phyloP scores from a whole-genome alignment of 371 early-diverging fungal species.

The Encephalitozoon hellem region DNA sequence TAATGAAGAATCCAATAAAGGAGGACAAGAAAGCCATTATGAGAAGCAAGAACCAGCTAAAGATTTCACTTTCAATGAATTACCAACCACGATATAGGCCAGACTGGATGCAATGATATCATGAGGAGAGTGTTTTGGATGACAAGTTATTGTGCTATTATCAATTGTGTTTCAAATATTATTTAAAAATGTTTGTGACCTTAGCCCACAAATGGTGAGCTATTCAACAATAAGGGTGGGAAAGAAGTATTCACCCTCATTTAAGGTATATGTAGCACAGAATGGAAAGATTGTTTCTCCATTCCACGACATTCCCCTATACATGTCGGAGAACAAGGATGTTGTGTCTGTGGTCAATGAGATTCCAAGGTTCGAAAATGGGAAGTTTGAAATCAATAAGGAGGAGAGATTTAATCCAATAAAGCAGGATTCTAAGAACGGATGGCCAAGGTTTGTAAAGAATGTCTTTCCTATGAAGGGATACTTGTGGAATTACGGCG shows the following conservation, averaged over 20 bases:
- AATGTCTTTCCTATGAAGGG: slow-evolving; percentile 99
- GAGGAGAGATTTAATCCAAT: slow-evolving; percentile 74
- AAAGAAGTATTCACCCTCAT: slow-evolving; percentile 48
- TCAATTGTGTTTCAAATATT: background rate
- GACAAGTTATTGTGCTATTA: background rate
- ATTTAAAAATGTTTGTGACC: background rate
- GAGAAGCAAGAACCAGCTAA: slow-evolving; percentile 27
- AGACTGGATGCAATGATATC: slow-evolving; percentile 36
- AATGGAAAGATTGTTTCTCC: slow-evolving; percentile 69
- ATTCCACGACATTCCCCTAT: slow-evolving; percentile 96
- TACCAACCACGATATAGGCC: slow-evolving; percentile 30
- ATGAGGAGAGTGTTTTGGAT: background rate
- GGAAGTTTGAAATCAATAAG: slow-evolving; percentile 80
- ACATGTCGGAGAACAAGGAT: slow-evolving; percentile 67
- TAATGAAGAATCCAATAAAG: background rate
- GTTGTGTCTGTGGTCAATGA: slow-evolving; percentile 88
- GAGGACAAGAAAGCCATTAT: background rate
- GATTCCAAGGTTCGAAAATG: slow-evolving; percentile 97
- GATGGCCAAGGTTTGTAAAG: slow-evolving; percentile 86
- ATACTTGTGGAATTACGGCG: slow-evolving; percentile 99
- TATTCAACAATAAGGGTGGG: slow-evolving; percentile 31
- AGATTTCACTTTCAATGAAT: slow-evolving; percentile 23
- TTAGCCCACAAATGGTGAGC: background rate
- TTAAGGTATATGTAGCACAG: slow-evolving; percentile 48
- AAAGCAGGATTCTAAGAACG: slow-evolving; percentile 95